Conservation (phyloP, 176 grass and related monocot species). For the Alloteropsis semialata region DNA sequence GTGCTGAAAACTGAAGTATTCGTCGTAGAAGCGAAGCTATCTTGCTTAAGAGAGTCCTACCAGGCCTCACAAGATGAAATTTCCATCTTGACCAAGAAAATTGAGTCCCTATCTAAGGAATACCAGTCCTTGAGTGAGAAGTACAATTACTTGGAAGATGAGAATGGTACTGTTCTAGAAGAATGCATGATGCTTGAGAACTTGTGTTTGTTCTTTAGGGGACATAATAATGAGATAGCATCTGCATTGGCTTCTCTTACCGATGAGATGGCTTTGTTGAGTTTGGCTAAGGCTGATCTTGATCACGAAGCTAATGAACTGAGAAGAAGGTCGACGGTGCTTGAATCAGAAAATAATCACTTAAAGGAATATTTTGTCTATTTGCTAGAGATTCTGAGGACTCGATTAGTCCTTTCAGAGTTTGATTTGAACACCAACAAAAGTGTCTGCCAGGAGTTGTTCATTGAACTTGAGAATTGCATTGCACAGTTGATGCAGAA, state of each 20-base stretch:
- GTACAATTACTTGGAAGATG: conserved; percentile 46
- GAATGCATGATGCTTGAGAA: conserved; percentile 72
- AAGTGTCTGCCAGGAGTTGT: conserved; percentile 53
- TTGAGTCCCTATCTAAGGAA: conserved; percentile 47
- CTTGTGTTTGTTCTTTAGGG: conserved; percentile 67
- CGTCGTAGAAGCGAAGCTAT: conserved; percentile 45
- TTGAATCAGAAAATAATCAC: conserved; percentile 64
- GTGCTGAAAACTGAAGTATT: conserved; percentile 52
- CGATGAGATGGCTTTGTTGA: conserved; percentile 61
- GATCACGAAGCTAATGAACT: conserved; percentile 35
- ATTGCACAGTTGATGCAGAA: conserved; percentile 41
- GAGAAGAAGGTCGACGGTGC: conserved; percentile 36
- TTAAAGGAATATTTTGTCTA: conserved; percentile 50
- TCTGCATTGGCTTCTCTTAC: conserved; percentile 58
- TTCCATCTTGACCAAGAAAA: conserved; percentile 41
- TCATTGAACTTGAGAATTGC: conserved; percentile 46
- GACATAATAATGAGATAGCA: conserved; percentile 74
- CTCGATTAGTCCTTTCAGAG: conserved; percentile 60
- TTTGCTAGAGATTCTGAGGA: conserved; percentile 59
- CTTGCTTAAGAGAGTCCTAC: conserved; percentile 35
- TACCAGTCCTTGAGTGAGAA: conserved; percentile 42
- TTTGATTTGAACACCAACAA: conserved; percentile 58
- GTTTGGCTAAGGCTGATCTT: conserved; percentile 51
- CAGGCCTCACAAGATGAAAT: conserved; percentile 45
- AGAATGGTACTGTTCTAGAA: conserved; percentile 35